Percentiles rank a stretch among this genome's conserved stretches.
Evolutionary conservation across 2,329 filamentous ascomycete species (phyloP).

Genomic region (Aspergillus sp.): DNA sequence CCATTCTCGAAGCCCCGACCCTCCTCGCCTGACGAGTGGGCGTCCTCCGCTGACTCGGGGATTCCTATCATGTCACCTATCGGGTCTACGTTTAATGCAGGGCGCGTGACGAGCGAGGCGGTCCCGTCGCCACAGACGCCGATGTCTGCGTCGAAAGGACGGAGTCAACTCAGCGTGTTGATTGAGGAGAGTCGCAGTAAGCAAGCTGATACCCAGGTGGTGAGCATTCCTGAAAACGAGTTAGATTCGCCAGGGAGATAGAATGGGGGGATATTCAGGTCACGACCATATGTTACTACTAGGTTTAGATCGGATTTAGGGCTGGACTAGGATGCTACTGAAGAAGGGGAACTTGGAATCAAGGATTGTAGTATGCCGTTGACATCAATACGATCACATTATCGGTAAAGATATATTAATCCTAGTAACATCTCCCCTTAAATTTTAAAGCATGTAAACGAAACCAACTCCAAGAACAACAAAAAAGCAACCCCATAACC

Average conservation of each 20-base stretch:
- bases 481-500: no score
- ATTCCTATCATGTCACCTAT: slow-evolving; percentile 2
- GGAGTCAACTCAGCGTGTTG: slow-evolving; percentile 20
- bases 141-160: slow-evolving; percentile 12
- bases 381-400: background rate
- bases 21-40: slow-evolving; percentile 3
- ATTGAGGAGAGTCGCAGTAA: slow-evolving; percentile 16
- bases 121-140: slow-evolving; percentile 5
- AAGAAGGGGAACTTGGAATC: background rate
- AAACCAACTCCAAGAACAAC: background rate
- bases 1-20: slow-evolving; percentile 1
- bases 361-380: background rate
- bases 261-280: background rate
- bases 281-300: background rate
- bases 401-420: background rate
- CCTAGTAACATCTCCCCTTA: background rate
- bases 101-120: background rate
- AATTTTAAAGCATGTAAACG: background rate
- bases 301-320: background rate
- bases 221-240: background rate
- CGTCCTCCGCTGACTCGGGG: slow-evolving; percentile 9
- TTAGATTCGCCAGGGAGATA: background rate
- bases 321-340: no score
- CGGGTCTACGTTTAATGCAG: background rate
- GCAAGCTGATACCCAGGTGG: background rate